Evolutionary conservation across 2,329 filamentous ascomycete species (phyloP).

Genomic region (Monosporascus ibericus): DNA sequence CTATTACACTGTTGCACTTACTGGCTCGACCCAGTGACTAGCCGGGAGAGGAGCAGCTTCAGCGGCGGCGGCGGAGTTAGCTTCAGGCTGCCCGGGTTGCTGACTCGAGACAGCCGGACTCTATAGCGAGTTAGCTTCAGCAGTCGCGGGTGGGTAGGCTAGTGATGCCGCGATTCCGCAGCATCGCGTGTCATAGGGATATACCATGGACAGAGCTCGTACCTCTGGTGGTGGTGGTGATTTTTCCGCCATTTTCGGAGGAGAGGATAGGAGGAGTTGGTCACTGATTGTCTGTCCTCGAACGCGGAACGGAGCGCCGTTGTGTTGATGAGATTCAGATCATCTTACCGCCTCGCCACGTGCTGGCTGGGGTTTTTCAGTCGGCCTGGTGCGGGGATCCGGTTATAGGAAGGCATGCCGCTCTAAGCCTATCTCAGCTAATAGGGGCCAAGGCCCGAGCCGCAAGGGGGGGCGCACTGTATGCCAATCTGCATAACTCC

Average conservation of each 20-base stretch:
- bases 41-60: neutral
- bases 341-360: neutral
- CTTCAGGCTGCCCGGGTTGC: neutral
- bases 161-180: neutral
- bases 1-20: neutral
- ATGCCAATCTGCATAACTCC: too few relatives aligned
- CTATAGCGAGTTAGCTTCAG: neutral
- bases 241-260: neutral
- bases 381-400: neutral
- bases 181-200: neutral
- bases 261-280: neutral
- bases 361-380: neutral
- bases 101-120: neutral
- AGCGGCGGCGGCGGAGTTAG: neutral
- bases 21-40: slow-evolving; percentile 11
- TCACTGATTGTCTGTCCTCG: too few relatives aligned
- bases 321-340: too few relatives aligned
- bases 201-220: neutral
- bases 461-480: too few relatives aligned
- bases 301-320: too few relatives aligned
- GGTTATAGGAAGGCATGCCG: too few relatives aligned
- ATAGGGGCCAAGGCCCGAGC: too few relatives aligned
- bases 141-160: neutral
- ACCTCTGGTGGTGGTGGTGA: neutral
- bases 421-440: too few relatives aligned